Evolutionary conservation across 345 rosid species (phyloP).

Genomic region (Gynandropsis gynandra): DNA sequence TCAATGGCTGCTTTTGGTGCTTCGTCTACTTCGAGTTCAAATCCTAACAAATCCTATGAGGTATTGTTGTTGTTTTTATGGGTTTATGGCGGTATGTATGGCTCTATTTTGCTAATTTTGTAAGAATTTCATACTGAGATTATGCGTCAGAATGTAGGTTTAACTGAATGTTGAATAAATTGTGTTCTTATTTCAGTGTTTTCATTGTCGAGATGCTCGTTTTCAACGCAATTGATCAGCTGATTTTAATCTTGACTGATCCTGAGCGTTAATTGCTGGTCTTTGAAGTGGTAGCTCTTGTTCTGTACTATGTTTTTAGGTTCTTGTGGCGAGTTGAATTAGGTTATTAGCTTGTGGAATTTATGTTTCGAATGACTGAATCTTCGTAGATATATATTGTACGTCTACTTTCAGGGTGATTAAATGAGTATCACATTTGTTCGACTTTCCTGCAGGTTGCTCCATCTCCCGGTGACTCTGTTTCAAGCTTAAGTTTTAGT

Average conservation of each 20-base stretch:
- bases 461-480: conserved; percentile 80
- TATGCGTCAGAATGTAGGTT: conserved; percentile 5
- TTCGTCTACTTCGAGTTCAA: conserved; percentile 35
- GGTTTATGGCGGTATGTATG: not conserved
- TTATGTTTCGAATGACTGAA: too few relatives aligned
- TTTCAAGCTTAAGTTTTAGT: conserved; percentile 88
- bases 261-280: not conserved
- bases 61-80: conserved; percentile 19
- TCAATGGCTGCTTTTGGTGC: conserved; percentile 60
- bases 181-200: not conserved
- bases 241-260: conserved; percentile 4
- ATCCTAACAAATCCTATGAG: conserved; percentile 85
- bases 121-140: not conserved
- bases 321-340: too few relatives aligned
- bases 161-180: not conserved
- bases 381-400: not conserved
- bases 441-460: conserved; percentile 42
- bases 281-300: not conserved
- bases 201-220: not conserved
- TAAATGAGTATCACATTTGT: not conserved
- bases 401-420: not conserved
- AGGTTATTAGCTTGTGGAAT: too few relatives aligned
- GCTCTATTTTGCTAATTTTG: not conserved
- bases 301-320: not conserved
- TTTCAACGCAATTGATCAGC: not conserved